Percentiles rank a stretch among this genome's conserved stretches.
Evolutionary conservation across 1,284 basidiomycete genomes (phyloP).

Genomic region (Microbotryum silenes-acaulis): DNA sequence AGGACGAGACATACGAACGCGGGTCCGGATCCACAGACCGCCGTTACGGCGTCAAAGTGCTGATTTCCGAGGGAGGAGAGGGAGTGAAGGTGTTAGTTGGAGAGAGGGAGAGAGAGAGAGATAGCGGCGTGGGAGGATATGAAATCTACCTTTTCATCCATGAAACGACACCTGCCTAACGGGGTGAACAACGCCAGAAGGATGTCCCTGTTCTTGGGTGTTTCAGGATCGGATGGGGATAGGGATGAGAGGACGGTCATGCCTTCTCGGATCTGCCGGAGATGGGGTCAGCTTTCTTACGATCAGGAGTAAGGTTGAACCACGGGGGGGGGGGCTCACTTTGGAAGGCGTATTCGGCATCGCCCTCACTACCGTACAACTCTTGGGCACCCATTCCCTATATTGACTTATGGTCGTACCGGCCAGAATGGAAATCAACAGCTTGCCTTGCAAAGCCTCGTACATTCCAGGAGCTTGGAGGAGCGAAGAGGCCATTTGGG

Average conservation of each 20-base stretch:
- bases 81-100: too few species aligned
- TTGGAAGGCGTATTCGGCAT: constrained; percentile 99
- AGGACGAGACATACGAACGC: constrained; percentile 95
- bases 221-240: constrained; percentile 46
- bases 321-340: constrained; percentile 46
- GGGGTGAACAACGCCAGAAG: constrained; percentile 89
- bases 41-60: constrained; percentile 97
- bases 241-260: constrained; percentile 85
- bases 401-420: constrained; percentile 86
- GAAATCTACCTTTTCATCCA: constrained; percentile 66
- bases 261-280: constrained; percentile 77
- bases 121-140: neutral
- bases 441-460: constrained; percentile 78
- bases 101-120: neutral
- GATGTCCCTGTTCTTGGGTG: constrained; percentile 60
- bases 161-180: constrained; percentile 83
- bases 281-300: too few species aligned
- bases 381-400: constrained; percentile 59
- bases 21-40: constrained; percentile 89
- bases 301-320: neutral
- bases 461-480: constrained; percentile 70
- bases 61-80: neutral
- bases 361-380: constrained; percentile 81
- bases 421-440: constrained; percentile 92
- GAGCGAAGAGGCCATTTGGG: constrained; percentile 73